These are phyloP conservation scores for Ceratocystis eucalypticola DNA, from an alignment of 2,329 filamentous ascomycete genomes.

Conservation along the genomic window DNA sequence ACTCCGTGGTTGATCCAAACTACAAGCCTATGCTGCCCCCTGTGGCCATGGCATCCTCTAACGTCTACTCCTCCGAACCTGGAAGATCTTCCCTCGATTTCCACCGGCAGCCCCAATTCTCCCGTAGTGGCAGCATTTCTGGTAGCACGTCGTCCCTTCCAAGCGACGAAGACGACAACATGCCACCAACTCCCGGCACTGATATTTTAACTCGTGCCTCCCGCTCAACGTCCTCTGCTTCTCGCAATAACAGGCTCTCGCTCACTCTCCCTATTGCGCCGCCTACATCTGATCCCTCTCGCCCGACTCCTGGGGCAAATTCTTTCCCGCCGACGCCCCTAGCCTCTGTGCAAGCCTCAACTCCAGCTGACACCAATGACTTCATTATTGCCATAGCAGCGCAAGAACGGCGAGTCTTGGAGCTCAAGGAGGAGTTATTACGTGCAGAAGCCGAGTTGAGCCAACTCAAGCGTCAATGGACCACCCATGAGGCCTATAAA, in stretches of 20 bases:
- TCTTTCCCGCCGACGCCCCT: slow-evolving; percentile 33
- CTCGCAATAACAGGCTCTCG: slow-evolving; percentile 45
- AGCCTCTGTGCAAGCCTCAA: slow-evolving; percentile 29
- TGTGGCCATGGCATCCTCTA: slow-evolving; percentile 19
- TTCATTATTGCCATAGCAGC: slow-evolving; percentile 84
- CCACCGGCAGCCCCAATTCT: slow-evolving; percentile 14
- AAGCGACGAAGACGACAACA: slow-evolving; percentile 24
- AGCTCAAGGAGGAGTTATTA: slow-evolving; percentile 77
- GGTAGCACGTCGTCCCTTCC: slow-evolving; percentile 18
- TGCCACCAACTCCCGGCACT: slow-evolving; percentile 29
- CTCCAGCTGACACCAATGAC: slow-evolving; percentile 41
- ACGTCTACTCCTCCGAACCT: slow-evolving; percentile 15
- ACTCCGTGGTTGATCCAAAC: slow-evolving; percentile 16
- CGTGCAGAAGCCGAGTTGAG: slow-evolving; percentile 67
- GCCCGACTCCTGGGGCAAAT: slow-evolving; percentile 32
- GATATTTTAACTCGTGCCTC: slow-evolving; percentile 34
- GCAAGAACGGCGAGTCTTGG: slow-evolving; percentile 80
- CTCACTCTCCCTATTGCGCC: slow-evolving; percentile 48
- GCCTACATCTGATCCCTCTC: slow-evolving; percentile 38
- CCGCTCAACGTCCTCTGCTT: slow-evolving; percentile 40
- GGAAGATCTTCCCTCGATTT: slow-evolving; percentile 12
- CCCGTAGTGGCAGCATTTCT: slow-evolving; percentile 18
- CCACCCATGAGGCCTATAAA: slow-evolving; percentile 59
- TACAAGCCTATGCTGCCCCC: slow-evolving; percentile 14
- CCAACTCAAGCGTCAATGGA: slow-evolving; percentile 72